Base-by-base conservation (phyloP, 2,329 filamentous ascomycete genomes). In the Stylonectria norvegica region DNA sequence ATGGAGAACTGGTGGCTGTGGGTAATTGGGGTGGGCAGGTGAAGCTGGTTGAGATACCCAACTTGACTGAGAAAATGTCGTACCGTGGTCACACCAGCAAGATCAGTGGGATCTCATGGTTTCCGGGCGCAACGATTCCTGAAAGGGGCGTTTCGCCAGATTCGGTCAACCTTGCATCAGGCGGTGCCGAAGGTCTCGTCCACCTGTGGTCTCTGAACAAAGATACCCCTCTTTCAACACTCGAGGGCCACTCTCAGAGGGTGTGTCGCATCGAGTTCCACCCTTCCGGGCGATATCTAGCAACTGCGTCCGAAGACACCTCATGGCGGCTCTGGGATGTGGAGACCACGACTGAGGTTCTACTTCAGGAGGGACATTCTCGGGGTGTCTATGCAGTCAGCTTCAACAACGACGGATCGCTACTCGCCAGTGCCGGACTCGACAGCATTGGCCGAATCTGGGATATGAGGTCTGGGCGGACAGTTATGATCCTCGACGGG, bases 321-420 rank as follows among this genome's bases (percentile, higher is more conserved):
- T 95, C 93, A 1, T 98, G 93, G 93, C 81, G 91, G 31, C 72
- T 98, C 22, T 98, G 93, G 91, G 91, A 97, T 61, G 81, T 97
- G 1, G 83, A 88, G 52, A 93, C 85, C 0, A 87, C 82, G 0
- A 83, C 83, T 3, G 90, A 97, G 59, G 68, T 97, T 2, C 73
- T 95, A 2, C 73, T 94, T 1, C 93, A 98, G 63, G 91, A 97
- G 67, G 93, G 93, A 1, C 93, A 98, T 63, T 94, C 89, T 8
- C 81, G 91, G 40, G 93, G 94, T 47, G 93, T 97, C 10, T 97
- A 93, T 58, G 79, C 89, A 0, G 78, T 97, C 36, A 81, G 82
- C 58, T 97, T 97, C 70, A 95, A 95, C 61, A 78, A 78, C 0
- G 93, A 98, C 59, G 93, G 93, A 1, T 95, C 89, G 2, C 74